Conservation (phyloP, 2,329 filamentous ascomycete genomes). For the Paecilomyces fulvus region DNA sequence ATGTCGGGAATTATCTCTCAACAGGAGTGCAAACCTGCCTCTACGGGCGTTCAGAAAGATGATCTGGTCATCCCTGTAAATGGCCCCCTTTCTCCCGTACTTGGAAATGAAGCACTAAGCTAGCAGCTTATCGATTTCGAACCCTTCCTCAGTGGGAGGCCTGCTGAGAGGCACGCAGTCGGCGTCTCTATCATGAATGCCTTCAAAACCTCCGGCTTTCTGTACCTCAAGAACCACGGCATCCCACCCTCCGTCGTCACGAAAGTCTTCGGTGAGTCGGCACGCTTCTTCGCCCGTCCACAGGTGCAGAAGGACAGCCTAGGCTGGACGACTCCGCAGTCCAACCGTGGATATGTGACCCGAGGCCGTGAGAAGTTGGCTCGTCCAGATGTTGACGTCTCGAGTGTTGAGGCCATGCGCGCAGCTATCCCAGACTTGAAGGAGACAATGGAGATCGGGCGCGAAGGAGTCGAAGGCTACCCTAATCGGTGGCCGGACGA, state of each 20-base stretch:
- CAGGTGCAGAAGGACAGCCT: constrained; percentile 55
- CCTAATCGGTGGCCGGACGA: constrained; percentile 72
- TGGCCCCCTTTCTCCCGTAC: not conserved
- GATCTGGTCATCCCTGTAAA: constrained; percentile 36
- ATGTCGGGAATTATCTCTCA: constrained; percentile 12
- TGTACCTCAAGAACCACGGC: constrained; percentile 76
- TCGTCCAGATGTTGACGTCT: constrained; percentile 42
- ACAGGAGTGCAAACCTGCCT: constrained; percentile 14
- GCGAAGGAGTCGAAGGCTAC: constrained; percentile 50
- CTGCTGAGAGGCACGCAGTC: constrained; percentile 52
- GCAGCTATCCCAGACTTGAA: constrained; percentile 45
- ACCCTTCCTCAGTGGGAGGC: constrained; percentile 57
- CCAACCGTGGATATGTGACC: constrained; percentile 66
- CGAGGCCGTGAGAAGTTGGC: constrained; percentile 66
- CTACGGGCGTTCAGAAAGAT: constrained; percentile 34
- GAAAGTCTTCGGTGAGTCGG: constrained; percentile 58
- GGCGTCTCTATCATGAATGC: constrained; percentile 67
- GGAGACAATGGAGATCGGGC: constrained; percentile 54
- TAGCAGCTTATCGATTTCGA: constrained; percentile 69
- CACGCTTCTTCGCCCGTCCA: constrained; percentile 61
- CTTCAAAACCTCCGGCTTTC: constrained; percentile 79
- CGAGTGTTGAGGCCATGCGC: constrained; percentile 52
- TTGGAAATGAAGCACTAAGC: not conserved
- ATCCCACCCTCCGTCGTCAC: constrained; percentile 53
- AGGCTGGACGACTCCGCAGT: constrained; percentile 62